Base-by-base conservation (phyloP, 805 yeast genomes). In the Schwanniomyces occidentalis region DNA sequence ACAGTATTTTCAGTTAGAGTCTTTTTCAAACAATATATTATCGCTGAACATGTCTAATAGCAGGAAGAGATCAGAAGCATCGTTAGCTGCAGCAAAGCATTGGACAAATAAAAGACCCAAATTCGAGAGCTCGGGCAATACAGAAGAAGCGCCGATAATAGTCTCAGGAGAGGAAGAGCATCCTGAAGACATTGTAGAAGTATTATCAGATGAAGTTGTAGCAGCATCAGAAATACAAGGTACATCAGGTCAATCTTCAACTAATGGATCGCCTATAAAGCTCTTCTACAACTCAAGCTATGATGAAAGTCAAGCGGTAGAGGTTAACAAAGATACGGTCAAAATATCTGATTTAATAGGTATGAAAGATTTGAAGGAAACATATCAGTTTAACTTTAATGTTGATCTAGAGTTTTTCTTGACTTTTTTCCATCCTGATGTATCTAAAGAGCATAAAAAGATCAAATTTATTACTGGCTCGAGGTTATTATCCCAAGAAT, bases 331-430 rank as follows among this genome's bases (percentile, higher is more conserved):
- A 13, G 65, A 63, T 21, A 44, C 65, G 0, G 54, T 65, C 2
- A 45, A 37, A 27, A 42, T 65, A 6, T 27, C 42, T 6, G 48
- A 52, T n/a, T 46, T 65, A 7, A 35, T 66, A 6, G 66, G 71
- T 4, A 52, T 59, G 8, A 27, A 44, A 4, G 58, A 61, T 6
- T 42, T 77, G 13, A 29, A 29, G 6, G 58, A 56, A 30, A 59
- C 75, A 0, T 65, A 60, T 37, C 68, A 77, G 22, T 76, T 77
- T 55, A 75, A 76, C 42, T 78, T 62, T 45, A 71, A 61, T 28
- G 67, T 65, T 10, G 72, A 75, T 5, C 42, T 75, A 30, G 65
- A 62, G 21, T 57, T 61, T 27, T 45, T 76, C 9, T 45, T 72
- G 2, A 45, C 54, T 1, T 59, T 54, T 23, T 40, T 65, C 8